These are phyloP conservation scores for Phoma herbarum DNA, from an alignment of 2,329 filamentous ascomycete species.

Conservation along the genomic window DNA sequence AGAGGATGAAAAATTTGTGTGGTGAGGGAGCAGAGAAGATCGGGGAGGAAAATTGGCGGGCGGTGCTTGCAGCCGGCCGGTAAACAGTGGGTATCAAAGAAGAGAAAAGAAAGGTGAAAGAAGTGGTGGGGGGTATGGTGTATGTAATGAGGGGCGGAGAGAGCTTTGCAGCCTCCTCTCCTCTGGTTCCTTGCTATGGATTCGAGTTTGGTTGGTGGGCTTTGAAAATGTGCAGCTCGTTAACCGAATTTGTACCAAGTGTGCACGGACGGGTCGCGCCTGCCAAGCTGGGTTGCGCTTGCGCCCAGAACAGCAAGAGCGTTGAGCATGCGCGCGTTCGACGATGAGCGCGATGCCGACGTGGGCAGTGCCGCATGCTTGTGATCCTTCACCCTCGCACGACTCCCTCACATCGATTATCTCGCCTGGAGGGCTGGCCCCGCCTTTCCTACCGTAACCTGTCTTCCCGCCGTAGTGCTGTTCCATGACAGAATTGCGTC, in stretches of 20 bases:
- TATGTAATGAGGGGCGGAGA: slow-evolving; percentile 41
- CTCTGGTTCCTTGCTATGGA: slow-evolving; percentile 28
- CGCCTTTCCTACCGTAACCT: slow-evolving; percentile 19
- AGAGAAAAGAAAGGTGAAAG: slow-evolving; percentile 59
- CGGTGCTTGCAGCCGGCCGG: slow-evolving; percentile 60
- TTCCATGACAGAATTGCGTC: slow-evolving; percentile 12
- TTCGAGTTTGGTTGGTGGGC: slow-evolving; percentile 20
- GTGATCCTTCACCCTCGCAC: slow-evolving; percentile 11
- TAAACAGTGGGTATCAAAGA: slow-evolving; percentile 62
- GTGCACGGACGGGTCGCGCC: slow-evolving; percentile 4
- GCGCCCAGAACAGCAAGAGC: slow-evolving; percentile 24
- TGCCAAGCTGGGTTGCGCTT: slow-evolving; percentile 10
- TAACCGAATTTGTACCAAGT: slow-evolving; percentile 15
- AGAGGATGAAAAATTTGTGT: slow-evolving; percentile 46
- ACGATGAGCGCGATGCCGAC: slow-evolving; percentile 18
- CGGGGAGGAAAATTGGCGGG: slow-evolving; percentile 50
- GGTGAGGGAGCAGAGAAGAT: slow-evolving; percentile 54
- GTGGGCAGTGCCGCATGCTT: slow-evolving; percentile 17
- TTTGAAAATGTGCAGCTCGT: slow-evolving; percentile 8
- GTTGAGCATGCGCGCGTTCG: slow-evolving; percentile 15
- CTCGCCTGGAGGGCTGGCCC: slow-evolving; percentile 31
- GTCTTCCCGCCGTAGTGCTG: slow-evolving; percentile 14
- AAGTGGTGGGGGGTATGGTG: slow-evolving; percentile 48
- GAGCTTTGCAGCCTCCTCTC: slow-evolving; percentile 46
- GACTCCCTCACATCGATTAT: slow-evolving; percentile 13